Evolutionary conservation across 1,284 basidiomycete species (phyloP).

Genomic region (Austroboletus novae-zelandiae): DNA sequence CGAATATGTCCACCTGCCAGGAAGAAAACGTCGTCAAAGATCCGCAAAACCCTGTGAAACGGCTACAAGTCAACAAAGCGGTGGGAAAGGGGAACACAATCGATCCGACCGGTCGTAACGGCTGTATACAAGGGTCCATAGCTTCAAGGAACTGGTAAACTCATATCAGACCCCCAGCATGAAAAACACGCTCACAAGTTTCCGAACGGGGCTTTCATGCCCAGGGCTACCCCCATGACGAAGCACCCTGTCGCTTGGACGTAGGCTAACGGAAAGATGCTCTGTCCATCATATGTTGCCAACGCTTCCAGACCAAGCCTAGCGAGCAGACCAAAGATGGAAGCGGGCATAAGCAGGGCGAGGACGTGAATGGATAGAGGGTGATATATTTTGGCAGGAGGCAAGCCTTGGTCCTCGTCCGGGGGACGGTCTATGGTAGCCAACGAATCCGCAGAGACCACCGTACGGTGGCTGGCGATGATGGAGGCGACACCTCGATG

Average conservation of each 20-base stretch:
- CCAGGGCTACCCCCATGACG: conserved; percentile 82
- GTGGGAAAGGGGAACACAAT: background rate
- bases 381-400: conserved; percentile 46
- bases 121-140: conserved; percentile 88
- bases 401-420: conserved; percentile 39
- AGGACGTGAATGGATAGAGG: conserved; percentile 66
- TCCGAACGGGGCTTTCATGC: conserved; percentile 67
- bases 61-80: conserved; percentile 2
- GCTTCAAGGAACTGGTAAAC: conserved; percentile 40
- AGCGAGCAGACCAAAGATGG: conserved; percentile 77
- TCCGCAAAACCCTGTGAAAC: conserved; percentile 83
- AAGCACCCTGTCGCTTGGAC: conserved; percentile 88
- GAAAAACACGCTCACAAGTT: conserved; percentile 59
- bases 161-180: conserved; percentile 1
- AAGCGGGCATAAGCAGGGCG: conserved; percentile 70
- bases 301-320: conserved; percentile 75
- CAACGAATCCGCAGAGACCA: conserved; percentile 40
- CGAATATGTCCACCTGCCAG: conserved; percentile 90
- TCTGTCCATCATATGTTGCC: conserved; percentile 67
- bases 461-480: conserved; percentile 36
- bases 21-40: conserved; percentile 95
- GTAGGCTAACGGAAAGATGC: conserved; percentile 85
- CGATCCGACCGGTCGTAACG: conserved; percentile 72
- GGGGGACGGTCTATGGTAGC: conserved; percentile 55
- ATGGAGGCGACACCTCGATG: conserved; percentile 31